Conservation (phyloP, 2,329 filamentous ascomycete species). For the Diaporthe batatas region DNA sequence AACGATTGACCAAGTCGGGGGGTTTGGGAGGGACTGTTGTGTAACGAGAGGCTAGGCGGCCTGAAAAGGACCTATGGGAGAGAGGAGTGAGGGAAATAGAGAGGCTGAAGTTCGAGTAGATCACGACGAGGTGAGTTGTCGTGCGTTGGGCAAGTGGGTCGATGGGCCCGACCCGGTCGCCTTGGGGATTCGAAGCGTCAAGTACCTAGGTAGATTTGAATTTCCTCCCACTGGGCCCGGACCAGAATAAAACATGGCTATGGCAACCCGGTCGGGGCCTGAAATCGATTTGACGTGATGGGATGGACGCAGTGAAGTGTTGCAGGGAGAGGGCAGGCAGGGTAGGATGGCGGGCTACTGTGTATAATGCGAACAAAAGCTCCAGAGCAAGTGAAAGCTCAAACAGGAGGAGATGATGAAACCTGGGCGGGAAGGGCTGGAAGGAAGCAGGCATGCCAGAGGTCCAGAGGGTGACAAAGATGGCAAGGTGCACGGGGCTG, state of each 20-base stretch:
- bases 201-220: conserved; percentile 23
- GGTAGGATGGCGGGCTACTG: conserved; percentile 3
- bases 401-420: conserved; percentile 40
- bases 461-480: conserved; percentile 26
- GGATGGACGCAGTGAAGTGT: neutral
- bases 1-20: conserved; percentile 36
- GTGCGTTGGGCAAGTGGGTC: conserved; percentile 36
- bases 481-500: conserved; percentile 22
- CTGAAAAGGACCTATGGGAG: conserved; percentile 30
- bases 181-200: conserved; percentile 14
- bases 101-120: conserved; percentile 29
- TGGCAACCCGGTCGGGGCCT: conserved; percentile 32
- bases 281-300: conserved; percentile 25
- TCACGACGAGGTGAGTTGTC: conserved; percentile 32
- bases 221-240: conserved; percentile 36
- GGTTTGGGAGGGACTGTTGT: conserved; percentile 10
- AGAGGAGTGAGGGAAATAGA: conserved; percentile 22
- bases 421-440: conserved; percentile 31
- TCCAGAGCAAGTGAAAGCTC: conserved; percentile 18
- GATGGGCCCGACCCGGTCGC: neutral
- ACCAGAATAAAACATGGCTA: conserved; percentile 39
- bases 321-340: conserved; percentile 20
- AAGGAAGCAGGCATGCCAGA: conserved; percentile 11
- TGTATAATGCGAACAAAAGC: conserved; percentile 36
- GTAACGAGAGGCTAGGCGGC: conserved; percentile 38